A percentile compares a stretch with the other conserved stretches of the same genome.
These are phyloP conservation scores for Adiantum capillusveneris DNA, from an alignment of 75 land plant species.

Conservation along the genomic window DNA sequence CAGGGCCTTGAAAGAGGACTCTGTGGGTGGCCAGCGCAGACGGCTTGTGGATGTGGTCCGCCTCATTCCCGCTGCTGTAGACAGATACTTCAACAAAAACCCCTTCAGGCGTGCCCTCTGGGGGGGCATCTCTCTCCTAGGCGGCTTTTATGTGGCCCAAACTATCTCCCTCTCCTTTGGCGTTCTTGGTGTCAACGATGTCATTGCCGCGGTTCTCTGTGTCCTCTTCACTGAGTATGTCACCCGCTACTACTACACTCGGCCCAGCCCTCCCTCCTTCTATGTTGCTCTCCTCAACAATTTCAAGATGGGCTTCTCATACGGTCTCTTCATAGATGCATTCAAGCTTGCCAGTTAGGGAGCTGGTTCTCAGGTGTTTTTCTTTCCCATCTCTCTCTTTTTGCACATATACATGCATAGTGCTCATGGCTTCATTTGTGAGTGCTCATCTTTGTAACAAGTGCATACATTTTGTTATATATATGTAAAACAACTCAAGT, in stretches of 20 bases:
- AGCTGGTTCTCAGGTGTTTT: too few relatives aligned
- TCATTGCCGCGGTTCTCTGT: conserved; percentile 90
- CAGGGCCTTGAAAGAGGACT: too few relatives aligned
- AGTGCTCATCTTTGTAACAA: too few relatives aligned
- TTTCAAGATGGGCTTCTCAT: conserved; percentile 99
- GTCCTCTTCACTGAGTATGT: conserved; percentile 89
- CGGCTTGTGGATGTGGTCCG: conserved; percentile 72
- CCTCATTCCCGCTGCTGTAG: conserved; percentile 54
- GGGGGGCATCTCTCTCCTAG: conserved; percentile 86
- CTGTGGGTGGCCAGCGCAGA: too few relatives aligned
- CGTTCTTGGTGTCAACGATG: conserved; percentile 98
- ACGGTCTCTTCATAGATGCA: conserved; percentile 98
- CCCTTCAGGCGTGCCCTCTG: conserved; percentile 82
- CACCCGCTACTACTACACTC: conserved; percentile 79
- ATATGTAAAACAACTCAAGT: too few relatives aligned
- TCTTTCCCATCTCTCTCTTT: too few relatives aligned
- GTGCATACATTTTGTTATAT: too few relatives aligned
- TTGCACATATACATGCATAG: too few relatives aligned
- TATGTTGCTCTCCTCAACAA: conserved; percentile 86
- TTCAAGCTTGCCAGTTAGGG: conserved; percentile 97
- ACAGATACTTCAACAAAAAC: conserved; percentile 65
- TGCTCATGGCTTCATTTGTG: too few relatives aligned
- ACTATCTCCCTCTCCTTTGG: conserved; percentile 97
- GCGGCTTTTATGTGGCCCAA: conserved; percentile 96
- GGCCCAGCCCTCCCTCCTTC: conserved; percentile 62